Percentiles rank a stretch among this genome's conserved stretches.
phyloP scores from a whole-genome alignment of 2,329 filamentous ascomycete species.

The Grosmannia clavigera region DNA sequence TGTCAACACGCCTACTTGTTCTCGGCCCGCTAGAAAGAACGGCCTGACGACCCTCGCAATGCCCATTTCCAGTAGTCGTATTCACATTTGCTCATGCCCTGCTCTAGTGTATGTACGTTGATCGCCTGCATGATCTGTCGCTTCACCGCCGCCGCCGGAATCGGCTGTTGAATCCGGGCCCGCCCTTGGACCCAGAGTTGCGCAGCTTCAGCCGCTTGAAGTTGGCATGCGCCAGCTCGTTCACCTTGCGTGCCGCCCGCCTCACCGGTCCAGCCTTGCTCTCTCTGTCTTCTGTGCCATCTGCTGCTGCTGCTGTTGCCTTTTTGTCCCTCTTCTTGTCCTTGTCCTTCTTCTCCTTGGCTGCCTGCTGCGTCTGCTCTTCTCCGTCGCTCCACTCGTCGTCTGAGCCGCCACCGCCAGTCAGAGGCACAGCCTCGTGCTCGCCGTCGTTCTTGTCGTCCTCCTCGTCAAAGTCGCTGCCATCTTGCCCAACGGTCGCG shows the following conservation, averaged over 20 bases:
- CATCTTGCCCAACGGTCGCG: constrained; percentile 25
- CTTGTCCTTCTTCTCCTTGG: constrained; percentile 23
- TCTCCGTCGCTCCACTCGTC: neutral
- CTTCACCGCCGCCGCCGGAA: constrained; percentile 38
- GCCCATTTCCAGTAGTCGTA: neutral
- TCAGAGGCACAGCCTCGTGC: neutral
- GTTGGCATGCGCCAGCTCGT: constrained; percentile 51
- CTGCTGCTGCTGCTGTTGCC: constrained; percentile 2
- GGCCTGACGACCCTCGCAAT: too few relatives aligned
- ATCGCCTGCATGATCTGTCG: neutral
- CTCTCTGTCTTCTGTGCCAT: constrained; percentile 13
- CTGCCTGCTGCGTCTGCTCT: constrained; percentile 21
- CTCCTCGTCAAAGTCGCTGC: constrained; percentile 26
- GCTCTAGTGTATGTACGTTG: neutral
- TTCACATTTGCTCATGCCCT: neutral
- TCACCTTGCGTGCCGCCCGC: constrained; percentile 46
- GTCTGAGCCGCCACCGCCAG: too few relatives aligned
- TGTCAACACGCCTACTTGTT: too few relatives aligned
- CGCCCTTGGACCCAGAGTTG: constrained; percentile 50
- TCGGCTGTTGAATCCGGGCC: constrained; percentile 41
- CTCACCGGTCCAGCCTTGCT: constrained; percentile 23
- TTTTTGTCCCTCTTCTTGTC: constrained; percentile 16
- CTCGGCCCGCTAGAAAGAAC: too few relatives aligned
- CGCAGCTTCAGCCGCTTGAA: constrained; percentile 53
- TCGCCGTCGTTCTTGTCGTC: constrained; percentile 7